These are phyloP conservation scores for Mycena pura DNA, from an alignment of 768 basidiomycete species.

Conservation along the genomic window DNA sequence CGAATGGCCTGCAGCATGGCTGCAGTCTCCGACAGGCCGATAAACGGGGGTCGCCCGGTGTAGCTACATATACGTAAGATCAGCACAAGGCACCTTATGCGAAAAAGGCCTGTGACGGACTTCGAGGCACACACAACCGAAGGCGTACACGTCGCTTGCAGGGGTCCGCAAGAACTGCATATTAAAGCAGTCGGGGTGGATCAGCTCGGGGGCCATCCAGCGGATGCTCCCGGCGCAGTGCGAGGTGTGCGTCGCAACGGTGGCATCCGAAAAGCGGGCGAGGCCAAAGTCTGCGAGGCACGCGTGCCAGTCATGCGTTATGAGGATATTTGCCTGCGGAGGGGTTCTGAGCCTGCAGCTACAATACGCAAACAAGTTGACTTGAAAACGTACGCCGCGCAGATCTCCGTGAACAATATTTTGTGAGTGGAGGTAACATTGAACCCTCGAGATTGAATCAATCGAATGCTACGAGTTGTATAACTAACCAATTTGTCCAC, in stretches of 20 bases:
- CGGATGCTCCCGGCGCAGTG: slow-evolving; percentile 33
- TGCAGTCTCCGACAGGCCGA: not conserved
- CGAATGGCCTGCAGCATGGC: not conserved
- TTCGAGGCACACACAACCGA: too few relatives aligned
- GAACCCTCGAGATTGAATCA: slow-evolving; percentile 14
- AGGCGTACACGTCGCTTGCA: slow-evolving; percentile 40
- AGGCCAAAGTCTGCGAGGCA: slow-evolving; percentile 43
- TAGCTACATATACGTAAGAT: not conserved
- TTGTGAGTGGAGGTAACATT: slow-evolving; percentile 29
- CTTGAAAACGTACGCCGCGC: slow-evolving; percentile 11
- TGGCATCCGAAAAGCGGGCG: slow-evolving; percentile 36
- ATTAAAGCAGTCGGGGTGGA: slow-evolving; percentile 36
- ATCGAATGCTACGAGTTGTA: not conserved
- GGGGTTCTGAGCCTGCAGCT: too few relatives aligned
- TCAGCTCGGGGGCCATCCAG: slow-evolving; percentile 45
- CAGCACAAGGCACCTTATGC: too few relatives aligned
- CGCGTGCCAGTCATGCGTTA: slow-evolving; percentile 37
- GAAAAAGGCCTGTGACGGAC: slow-evolving; percentile 19
- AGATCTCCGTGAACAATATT: slow-evolving; percentile 26
- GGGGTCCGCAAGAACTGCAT: slow-evolving; percentile 31
- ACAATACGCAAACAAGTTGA: not conserved
- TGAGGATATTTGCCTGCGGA: slow-evolving; percentile 37
- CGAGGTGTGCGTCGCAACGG: slow-evolving; percentile 31
- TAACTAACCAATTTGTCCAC: slow-evolving; percentile 22
- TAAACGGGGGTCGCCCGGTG: slow-evolving; percentile 4